Evolutionary conservation across 805 yeast species (phyloP).

Genomic region (Saccharomycopsis lassenensis): DNA sequence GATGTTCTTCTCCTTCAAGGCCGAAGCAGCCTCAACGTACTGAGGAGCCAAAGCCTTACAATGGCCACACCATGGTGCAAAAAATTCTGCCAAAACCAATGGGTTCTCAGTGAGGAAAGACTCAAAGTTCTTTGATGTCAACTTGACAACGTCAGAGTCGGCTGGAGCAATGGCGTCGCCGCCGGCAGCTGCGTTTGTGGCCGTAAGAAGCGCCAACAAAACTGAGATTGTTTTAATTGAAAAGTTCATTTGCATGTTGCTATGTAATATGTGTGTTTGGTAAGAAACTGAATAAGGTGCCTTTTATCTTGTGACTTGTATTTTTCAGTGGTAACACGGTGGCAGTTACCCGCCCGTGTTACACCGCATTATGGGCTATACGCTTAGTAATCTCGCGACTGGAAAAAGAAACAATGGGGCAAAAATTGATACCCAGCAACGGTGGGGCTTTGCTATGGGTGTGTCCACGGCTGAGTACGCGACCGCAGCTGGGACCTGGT

Average conservation of each 20-base stretch:
- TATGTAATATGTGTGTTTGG: background rate
- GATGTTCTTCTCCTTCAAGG: conserved; percentile 47
- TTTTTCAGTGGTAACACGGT: no score
- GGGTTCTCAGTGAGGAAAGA: conserved; percentile 60
- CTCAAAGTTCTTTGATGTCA: conserved; percentile 55
- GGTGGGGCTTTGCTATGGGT: no score
- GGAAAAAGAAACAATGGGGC: background rate
- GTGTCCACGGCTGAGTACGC: no score
- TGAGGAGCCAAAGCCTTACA: conserved; percentile 85
- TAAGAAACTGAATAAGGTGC: no score
- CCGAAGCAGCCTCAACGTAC: conserved; percentile 60
- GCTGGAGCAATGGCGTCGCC: conserved; percentile 62
- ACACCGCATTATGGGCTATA: background rate
- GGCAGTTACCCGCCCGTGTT: no score
- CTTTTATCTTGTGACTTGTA: no score
- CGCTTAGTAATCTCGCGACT: background rate
- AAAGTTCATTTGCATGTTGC: conserved; percentile 35
- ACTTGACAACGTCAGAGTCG: conserved; percentile 79
- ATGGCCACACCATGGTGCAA: conserved; percentile 98
- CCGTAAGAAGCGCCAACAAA: conserved; percentile 28
- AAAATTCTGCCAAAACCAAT: conserved; percentile 75
- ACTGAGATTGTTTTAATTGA: conserved; percentile 29
- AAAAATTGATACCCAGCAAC: no score
- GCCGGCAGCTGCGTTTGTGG: conserved; percentile 31
- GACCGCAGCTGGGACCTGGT: no score